Evolutionary conservation across 2,329 filamentous ascomycete genomes (phyloP).

Genomic region (Xylaria sp.): DNA sequence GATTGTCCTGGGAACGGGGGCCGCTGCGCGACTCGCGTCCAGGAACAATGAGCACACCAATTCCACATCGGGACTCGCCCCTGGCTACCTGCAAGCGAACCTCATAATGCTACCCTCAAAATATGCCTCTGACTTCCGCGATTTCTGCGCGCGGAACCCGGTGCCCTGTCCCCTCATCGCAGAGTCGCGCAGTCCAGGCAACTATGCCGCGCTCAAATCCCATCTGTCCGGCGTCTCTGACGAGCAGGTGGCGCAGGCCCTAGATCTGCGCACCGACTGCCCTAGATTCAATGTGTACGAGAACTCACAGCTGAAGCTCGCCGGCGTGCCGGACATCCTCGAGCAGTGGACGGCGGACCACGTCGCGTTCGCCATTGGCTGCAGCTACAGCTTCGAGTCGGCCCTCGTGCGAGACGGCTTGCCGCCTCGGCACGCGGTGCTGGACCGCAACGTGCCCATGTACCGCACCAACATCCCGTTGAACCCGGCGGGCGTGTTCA

Average conservation of each 20-base stretch:
- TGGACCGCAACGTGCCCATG: slow-evolving; percentile 47
- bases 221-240: slow-evolving; percentile 32
- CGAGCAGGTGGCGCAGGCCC: no score
- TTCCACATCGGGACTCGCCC: slow-evolving; percentile 60
- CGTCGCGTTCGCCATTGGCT: slow-evolving; percentile 66
- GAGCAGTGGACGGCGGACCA: slow-evolving; percentile 63
- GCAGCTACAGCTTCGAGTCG: slow-evolving; percentile 67
- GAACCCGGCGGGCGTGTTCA: no score
- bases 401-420: slow-evolving; percentile 59
- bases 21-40: no score
- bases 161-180: slow-evolving; percentile 67
- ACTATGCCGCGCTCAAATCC: slow-evolving; percentile 46
- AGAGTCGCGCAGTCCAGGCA: slow-evolving; percentile 37
- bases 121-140: slow-evolving; percentile 63
- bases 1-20: no score
- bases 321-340: slow-evolving; percentile 50
- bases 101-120: slow-evolving; percentile 63
- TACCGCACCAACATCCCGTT: no score
- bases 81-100: slow-evolving; percentile 65
- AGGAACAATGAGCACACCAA: no score
- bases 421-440: slow-evolving; percentile 54
- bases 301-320: slow-evolving; percentile 49
- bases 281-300: slow-evolving; percentile 63
- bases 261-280: no score
- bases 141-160: slow-evolving; percentile 63